Evolutionary conservation across 169 alveolate species (phyloP).

Genomic region (Plasmodium adleri): DNA sequence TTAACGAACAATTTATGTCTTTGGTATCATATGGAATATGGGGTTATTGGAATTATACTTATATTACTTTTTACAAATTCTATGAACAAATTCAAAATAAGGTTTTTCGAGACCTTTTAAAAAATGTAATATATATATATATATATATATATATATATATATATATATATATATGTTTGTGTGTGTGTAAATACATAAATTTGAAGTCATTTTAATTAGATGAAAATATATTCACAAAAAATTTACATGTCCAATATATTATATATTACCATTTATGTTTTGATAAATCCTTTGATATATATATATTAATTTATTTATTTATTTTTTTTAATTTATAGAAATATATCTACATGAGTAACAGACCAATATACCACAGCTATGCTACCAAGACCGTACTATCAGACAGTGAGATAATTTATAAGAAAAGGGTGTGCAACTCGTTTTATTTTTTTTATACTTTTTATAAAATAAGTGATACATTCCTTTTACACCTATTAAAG

Average conservation of each 20-base stretch:
- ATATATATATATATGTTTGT: background rate
- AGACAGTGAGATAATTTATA: constrained; percentile 71
- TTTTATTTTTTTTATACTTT: constrained; percentile 54
- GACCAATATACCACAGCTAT: constrained; percentile 68
- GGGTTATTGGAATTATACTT: constrained; percentile 72
- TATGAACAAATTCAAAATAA: constrained; percentile 51
- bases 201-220: too few species aligned
- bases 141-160: background rate
- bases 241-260: too few species aligned
- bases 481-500: constrained; percentile 9
- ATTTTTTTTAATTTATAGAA: constrained; percentile 34
- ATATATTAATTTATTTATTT: background rate
- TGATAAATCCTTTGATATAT: too few species aligned
- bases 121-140: constrained; percentile 19
- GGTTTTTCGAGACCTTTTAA: constrained; percentile 37
- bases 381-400: constrained; percentile 68
- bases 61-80: constrained; percentile 49
- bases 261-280: too few species aligned
- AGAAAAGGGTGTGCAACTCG: constrained; percentile 42
- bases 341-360: constrained; percentile 54
- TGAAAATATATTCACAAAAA: too few species aligned
- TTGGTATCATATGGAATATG: constrained; percentile 65
- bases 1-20: constrained; percentile 69
- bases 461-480: constrained; percentile 1
- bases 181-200: background rate